Base-by-base conservation (phyloP, 2,329 filamentous ascomycete genomes). In the Teratosphaeria destructans region DNA sequence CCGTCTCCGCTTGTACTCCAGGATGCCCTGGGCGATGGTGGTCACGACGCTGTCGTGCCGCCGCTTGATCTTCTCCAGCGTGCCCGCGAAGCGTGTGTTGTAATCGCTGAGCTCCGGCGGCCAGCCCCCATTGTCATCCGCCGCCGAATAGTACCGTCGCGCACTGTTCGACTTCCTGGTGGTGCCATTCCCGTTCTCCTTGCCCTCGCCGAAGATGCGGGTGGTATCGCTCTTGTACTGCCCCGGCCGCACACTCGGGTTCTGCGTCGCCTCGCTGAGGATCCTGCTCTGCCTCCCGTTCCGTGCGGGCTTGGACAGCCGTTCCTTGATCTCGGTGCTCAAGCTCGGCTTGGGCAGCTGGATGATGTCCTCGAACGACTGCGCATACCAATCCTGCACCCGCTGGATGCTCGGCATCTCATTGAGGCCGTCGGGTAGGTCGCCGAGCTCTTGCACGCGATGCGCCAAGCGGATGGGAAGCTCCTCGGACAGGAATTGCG, bases 361-460 rank as follows among this genome's bases (percentile, higher is more conserved):
- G 66, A 92, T 96, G 75, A 99, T 95, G 82, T 99, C 94, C 90
- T 99, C 94, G 71, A 99, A 99, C 57, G 94, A 99, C 78, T 99
- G 94, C 64, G 93, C 94, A 75, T 99, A 99, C 94, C 94, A 99
- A 71, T 97, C 92, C 74, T 92, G 88, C 66, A 99, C 94, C 71
- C 87, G 90, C 74, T 87, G 86, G 66, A 99, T 96, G 11, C 94
- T 97, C 47, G 92, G 90, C 94, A 99, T 97, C 67, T 97, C 92
- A 73, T 90, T 96, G 63, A 99, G 83, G 59, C 94, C 94, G 82
- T 99, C 94, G 39, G 94, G 94, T 2, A 99, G 81, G 70, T 90
- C 89, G 63, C 88, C 86, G 60, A 99, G 84, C 78, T 99, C 94
- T 76, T 96, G 89, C 61, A 99, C 94, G 64, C 94, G 89, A 77